phyloP scores from a whole-genome alignment of 352 stramenopile genomes.

The Phytopythium helicoides region DNA sequence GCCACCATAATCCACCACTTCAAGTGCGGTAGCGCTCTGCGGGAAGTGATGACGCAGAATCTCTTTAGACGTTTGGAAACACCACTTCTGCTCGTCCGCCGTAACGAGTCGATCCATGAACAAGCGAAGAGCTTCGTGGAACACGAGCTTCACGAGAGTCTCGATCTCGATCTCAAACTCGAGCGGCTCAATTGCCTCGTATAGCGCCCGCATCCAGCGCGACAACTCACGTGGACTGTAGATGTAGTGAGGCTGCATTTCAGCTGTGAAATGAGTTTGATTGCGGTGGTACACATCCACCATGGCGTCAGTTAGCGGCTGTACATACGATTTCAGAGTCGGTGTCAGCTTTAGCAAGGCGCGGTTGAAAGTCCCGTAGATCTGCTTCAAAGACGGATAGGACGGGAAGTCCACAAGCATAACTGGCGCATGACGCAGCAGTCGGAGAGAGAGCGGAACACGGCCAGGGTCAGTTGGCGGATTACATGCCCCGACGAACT shows the following conservation, averaged over 20 bases:
- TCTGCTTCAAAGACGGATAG: slow-evolving; percentile 95
- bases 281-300: slow-evolving; percentile 99
- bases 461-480: slow-evolving; percentile 98
- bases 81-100: slow-evolving; percentile 96
- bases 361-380: slow-evolving; percentile 99
- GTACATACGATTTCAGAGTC: slow-evolving; percentile 95
- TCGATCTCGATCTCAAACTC: slow-evolving; percentile 95
- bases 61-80: slow-evolving; percentile 87
- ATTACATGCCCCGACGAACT: slow-evolving; percentile 99
- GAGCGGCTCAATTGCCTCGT: slow-evolving; percentile 96
- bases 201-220: slow-evolving; percentile 98
- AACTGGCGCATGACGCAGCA: slow-evolving; percentile 98
- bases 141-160: slow-evolving; percentile 97
- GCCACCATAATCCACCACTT: slow-evolving; percentile 66
- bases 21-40: slow-evolving; percentile 68
- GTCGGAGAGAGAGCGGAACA: slow-evolving; percentile 95
- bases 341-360: slow-evolving; percentile 98
- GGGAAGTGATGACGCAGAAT: slow-evolving; percentile 81
- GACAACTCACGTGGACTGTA: slow-evolving; percentile 99
- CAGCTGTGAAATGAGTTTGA: slow-evolving; percentile 93
- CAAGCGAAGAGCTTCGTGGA: slow-evolving; percentile 98
- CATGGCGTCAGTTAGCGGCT: slow-evolving; percentile 98
- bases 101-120: slow-evolving; percentile 99
- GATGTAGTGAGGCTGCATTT: slow-evolving; percentile 98
- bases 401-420: slow-evolving; percentile 99